Evolutionary conservation across 2,329 filamentous ascomycete species (phyloP).

Genomic region (Thermoascus crustaceus): DNA sequence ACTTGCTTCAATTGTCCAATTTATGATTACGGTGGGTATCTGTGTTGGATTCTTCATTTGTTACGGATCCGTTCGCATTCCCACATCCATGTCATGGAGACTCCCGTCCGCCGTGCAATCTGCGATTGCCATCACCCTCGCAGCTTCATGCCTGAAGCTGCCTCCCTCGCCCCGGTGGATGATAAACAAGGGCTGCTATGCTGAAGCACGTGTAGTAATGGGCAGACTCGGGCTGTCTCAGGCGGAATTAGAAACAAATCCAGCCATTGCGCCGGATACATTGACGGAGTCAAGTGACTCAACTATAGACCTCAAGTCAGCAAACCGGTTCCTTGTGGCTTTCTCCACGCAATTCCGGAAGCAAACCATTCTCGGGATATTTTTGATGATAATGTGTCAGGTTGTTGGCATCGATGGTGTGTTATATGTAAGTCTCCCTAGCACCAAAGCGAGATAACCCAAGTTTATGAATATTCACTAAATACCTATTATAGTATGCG

Average conservation of each 20-base stretch:
- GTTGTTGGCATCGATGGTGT: not conserved
- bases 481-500: not conserved
- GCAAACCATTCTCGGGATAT: not conserved
- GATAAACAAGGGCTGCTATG: not conserved
- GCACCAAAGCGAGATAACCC: too few relatives aligned
- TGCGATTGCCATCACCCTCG: not conserved
- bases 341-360: not conserved
- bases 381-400: constrained; percentile 1
- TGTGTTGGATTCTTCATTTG: constrained; percentile 1
- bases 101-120: constrained; percentile 4
- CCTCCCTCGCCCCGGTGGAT: not conserved
- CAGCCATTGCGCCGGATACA: not conserved
- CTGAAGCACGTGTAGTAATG: not conserved
- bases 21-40: not conserved
- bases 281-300: not conserved
- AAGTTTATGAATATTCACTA: too few relatives aligned
- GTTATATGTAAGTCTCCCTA: not conserved
- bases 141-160: not conserved
- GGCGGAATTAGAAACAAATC: not conserved
- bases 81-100: constrained; percentile 1
- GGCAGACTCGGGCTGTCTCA: not conserved
- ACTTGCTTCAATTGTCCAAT: not conserved
- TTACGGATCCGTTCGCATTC: not conserved
- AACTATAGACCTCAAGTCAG: not conserved
- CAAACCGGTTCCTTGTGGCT: not conserved